phyloP scores from a whole-genome alignment of 108 stramenopile genomes.

The Seminavis robusta region DNA sequence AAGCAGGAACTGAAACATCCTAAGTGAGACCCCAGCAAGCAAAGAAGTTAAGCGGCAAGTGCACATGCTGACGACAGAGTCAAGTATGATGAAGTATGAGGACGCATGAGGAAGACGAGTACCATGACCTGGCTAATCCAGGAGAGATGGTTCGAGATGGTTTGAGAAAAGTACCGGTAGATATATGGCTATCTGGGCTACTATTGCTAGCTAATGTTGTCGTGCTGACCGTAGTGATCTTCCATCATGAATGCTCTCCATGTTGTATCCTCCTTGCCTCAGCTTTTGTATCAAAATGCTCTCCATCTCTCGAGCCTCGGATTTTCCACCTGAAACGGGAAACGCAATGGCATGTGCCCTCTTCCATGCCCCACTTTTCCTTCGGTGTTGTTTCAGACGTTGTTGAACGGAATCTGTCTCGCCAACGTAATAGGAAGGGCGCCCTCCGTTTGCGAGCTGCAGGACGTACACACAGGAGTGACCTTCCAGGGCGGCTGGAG shows the following conservation, averaged over 20 bases:
- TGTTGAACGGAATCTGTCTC: slow-evolving; percentile 73
- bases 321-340: slow-evolving; percentile 55
- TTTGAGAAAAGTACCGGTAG: too few relatives aligned
- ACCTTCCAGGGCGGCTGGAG: slow-evolving; percentile 74
- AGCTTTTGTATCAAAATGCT: slow-evolving; percentile 62
- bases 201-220: too few relatives aligned
- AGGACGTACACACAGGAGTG: slow-evolving; percentile 81
- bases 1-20: too few relatives aligned
- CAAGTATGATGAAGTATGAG: too few relatives aligned
- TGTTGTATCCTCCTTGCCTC: slow-evolving; percentile 49
- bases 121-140: too few relatives aligned
- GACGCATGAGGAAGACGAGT: too few relatives aligned
- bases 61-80: too few relatives aligned
- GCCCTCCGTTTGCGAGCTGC: slow-evolving; percentile 23
- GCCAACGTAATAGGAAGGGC: slow-evolving; percentile 71
- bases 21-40: too few relatives aligned
- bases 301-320: slow-evolving; percentile 62
- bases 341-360: slow-evolving; percentile 37
- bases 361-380: slow-evolving; percentile 49
- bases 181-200: too few relatives aligned
- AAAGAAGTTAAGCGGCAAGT: too few relatives aligned
- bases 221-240: slow-evolving; percentile 19
- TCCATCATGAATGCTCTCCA: slow-evolving; percentile 65
- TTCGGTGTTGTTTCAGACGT: slow-evolving; percentile 66
- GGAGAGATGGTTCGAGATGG: too few relatives aligned